Percentiles rank a stretch among this genome's conserved stretches.
phyloP scores from a whole-genome alignment of 73 alveolate species.

The Uronychia binucleata region DNA sequence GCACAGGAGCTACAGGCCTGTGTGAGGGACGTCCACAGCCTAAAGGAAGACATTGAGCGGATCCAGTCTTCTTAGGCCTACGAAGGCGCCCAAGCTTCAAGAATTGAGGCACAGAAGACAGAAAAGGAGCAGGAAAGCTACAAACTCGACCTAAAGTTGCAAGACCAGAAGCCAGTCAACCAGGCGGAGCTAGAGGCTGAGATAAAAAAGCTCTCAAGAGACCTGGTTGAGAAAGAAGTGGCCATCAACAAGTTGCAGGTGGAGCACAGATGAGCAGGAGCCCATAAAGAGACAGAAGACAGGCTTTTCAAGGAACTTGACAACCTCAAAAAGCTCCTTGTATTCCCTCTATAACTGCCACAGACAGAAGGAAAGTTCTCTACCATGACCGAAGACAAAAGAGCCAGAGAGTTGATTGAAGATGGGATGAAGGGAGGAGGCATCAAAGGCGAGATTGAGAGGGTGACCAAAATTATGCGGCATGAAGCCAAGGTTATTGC shows the following conservation, averaged over 20 bases:
- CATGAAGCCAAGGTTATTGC: neutral
- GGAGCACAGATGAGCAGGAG: neutral
- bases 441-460: neutral
- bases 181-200: neutral
- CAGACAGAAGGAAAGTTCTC: neutral
- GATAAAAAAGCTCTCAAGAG: conserved; percentile 4
- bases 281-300: neutral
- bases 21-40: neutral
- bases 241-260: neutral
- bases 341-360: neutral
- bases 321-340: neutral
- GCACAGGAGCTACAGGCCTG: neutral
- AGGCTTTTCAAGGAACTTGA: neutral
- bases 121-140: neutral
- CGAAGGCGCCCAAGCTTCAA: too few species aligned
- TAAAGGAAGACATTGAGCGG: neutral
- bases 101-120: too few species aligned
- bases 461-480: neutral
- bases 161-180: neutral
- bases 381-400: neutral
- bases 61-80: too few species aligned
- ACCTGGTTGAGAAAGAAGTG: neutral
- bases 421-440: neutral
- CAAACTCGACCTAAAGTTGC: conserved; percentile 13
- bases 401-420: neutral